Conservation (phyloP, 2,329 filamentous ascomycete genomes). For the Ramularia endophylla region DNA sequence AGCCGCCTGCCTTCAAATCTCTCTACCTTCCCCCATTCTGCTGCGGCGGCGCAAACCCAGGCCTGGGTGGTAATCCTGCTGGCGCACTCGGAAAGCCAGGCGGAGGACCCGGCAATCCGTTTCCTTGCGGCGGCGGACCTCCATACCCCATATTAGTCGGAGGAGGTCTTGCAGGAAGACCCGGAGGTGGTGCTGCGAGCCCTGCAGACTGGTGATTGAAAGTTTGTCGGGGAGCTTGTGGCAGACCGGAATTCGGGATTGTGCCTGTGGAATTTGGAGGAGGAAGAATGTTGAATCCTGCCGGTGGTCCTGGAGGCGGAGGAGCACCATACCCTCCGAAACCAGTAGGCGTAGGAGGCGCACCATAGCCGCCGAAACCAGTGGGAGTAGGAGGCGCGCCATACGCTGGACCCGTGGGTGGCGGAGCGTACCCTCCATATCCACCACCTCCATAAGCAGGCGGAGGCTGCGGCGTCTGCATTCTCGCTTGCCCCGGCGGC, state of each 20-base stretch:
- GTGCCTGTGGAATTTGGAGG: slow-evolving; percentile 13
- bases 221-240: slow-evolving; percentile 43
- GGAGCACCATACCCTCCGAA: no score
- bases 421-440: slow-evolving; percentile 6
- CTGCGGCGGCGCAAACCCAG: slow-evolving; percentile 44
- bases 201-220: no score
- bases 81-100: slow-evolving; percentile 40
- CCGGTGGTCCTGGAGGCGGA: no score
- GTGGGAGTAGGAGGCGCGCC: not conserved
- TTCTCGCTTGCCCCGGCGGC: slow-evolving; percentile 24
- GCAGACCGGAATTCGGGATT: slow-evolving; percentile 11
- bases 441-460: slow-evolving; percentile 14
- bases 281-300: slow-evolving; percentile 12
- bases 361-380: no score
- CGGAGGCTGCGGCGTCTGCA: slow-evolving; percentile 16
- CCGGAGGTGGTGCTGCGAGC: slow-evolving; percentile 48
- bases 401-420: slow-evolving; percentile 4
- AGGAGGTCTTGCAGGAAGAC: slow-evolving; percentile 63
- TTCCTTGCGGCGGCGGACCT: slow-evolving; percentile 28
- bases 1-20: no score
- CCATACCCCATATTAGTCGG: slow-evolving; percentile 61
- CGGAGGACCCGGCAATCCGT: slow-evolving; percentile 34
- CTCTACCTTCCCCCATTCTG: slow-evolving; percentile 18
- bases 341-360: not conserved
- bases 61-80: slow-evolving; percentile 29